phyloP scores from a whole-genome alignment of 2,329 filamentous ascomycete species.

The Cadophora malorum region DNA sequence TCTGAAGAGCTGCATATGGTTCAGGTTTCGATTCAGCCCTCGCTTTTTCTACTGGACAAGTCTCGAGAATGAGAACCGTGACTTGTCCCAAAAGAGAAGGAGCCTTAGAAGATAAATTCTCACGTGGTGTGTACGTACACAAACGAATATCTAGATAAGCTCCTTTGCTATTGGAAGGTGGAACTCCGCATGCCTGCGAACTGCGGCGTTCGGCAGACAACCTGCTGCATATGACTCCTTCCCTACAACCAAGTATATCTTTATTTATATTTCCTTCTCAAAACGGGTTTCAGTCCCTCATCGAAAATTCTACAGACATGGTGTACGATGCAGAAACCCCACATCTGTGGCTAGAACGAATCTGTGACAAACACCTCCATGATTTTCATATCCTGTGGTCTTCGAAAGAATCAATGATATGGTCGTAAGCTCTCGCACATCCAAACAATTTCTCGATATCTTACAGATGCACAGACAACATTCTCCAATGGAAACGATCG shows the following conservation, averaged over 20 bases:
- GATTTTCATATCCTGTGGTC: slow-evolving; percentile 29
- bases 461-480: too few species aligned
- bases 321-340: slow-evolving; percentile 25
- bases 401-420: slow-evolving; percentile 21
- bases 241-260: not conserved
- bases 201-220: not conserved
- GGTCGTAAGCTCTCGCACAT: slow-evolving; percentile 31
- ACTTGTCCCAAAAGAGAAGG: too few species aligned
- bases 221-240: not conserved
- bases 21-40: too few species aligned
- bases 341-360: slow-evolving; percentile 27
- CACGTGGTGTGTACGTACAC: too few species aligned
- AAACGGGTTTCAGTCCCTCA: not conserved
- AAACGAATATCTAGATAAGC: too few species aligned
- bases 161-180: not conserved
- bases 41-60: too few species aligned
- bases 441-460: too few species aligned
- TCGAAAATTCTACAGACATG: not conserved
- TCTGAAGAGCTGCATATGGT: not conserved
- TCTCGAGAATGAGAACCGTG: too few species aligned
- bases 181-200: not conserved
- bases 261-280: not conserved
- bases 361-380: slow-evolving; percentile 25
- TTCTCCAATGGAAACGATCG: slow-evolving; percentile 20
- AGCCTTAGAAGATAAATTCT: too few species aligned